Evolutionary conservation across 2,329 filamentous ascomycete genomes (phyloP).

Genomic region (Cytospora paraplurivora): DNA sequence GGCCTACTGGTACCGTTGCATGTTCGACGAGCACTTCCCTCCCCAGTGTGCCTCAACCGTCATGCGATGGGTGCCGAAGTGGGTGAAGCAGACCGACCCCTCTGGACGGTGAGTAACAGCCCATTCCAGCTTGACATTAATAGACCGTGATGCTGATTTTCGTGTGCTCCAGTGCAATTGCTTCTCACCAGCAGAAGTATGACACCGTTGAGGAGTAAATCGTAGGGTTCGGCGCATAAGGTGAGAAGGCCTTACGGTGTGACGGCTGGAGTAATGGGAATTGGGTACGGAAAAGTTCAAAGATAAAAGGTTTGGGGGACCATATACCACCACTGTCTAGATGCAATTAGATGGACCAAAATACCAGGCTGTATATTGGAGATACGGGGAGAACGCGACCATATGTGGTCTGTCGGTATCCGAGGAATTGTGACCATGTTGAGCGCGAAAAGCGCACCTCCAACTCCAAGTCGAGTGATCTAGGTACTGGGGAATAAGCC

Average conservation of each 20-base stretch:
- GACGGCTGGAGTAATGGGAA: background rate
- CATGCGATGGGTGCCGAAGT: constrained; percentile 94
- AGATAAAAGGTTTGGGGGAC: background rate
- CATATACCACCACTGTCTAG: constrained; percentile 7
- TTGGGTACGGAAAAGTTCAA: background rate
- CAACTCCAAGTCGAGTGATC: too few species aligned
- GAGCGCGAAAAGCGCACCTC: too few species aligned
- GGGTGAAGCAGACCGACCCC: constrained; percentile 95
- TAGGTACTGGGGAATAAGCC: too few species aligned
- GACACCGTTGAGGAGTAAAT: constrained; percentile 44
- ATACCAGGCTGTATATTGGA: background rate
- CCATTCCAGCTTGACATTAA: background rate
- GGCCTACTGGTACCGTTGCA: constrained; percentile 96
- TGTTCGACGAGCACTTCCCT: constrained; percentile 99
- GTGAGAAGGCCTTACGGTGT: background rate
- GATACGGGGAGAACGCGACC: background rate
- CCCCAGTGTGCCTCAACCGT: constrained; percentile 88
- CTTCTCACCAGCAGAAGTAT: constrained; percentile 76
- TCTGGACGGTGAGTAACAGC: constrained; percentile 73
- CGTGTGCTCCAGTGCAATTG: constrained; percentile 63
- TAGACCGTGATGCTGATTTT: background rate
- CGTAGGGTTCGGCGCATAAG: background rate
- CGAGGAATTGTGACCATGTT: background rate
- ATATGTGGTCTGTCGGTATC: background rate
- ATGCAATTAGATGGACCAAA: background rate